Evolutionary conservation across 2,329 filamentous ascomycete species (phyloP).

Genomic region (Trichoderma breve): DNA sequence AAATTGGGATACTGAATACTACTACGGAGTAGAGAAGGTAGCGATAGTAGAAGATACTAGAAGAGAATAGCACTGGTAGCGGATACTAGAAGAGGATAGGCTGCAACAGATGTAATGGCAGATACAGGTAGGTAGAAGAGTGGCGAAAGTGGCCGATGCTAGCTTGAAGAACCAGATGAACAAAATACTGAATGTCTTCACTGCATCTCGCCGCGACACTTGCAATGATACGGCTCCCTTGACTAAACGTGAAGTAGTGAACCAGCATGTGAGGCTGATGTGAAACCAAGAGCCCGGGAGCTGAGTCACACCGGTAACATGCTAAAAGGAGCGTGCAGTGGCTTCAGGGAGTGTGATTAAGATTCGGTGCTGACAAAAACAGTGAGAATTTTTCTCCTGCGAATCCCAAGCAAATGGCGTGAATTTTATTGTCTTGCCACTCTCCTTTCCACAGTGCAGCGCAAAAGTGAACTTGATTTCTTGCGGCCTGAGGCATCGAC

Average conservation of each 20-base stretch:
- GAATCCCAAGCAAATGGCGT: neutral
- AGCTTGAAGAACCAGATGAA: neutral
- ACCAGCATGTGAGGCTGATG: constrained; percentile 1
- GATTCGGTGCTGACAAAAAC: constrained; percentile 7
- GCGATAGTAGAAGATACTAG: neutral
- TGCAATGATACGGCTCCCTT: neutral
- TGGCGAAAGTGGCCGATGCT: neutral
- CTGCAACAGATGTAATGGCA: neutral
- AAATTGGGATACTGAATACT: no score
- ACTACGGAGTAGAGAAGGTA: neutral
- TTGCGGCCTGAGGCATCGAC: constrained; percentile 31
- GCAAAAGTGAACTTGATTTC: neutral
- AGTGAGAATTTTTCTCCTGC: neutral
- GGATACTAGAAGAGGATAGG: neutral
- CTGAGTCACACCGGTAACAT: constrained; percentile 27
- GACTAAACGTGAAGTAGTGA: neutral
- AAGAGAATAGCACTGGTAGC: neutral
- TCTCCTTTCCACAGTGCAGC: neutral
- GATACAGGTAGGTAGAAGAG: neutral
- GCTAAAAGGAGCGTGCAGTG: neutral
- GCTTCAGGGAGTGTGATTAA: neutral
- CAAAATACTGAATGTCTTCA: neutral
- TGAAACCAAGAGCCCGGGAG: neutral
- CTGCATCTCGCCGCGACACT: neutral
- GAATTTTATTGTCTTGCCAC: neutral